phyloP scores from a whole-genome alignment of 331 rosid species.

The Stylosanthes scabra region DNA sequence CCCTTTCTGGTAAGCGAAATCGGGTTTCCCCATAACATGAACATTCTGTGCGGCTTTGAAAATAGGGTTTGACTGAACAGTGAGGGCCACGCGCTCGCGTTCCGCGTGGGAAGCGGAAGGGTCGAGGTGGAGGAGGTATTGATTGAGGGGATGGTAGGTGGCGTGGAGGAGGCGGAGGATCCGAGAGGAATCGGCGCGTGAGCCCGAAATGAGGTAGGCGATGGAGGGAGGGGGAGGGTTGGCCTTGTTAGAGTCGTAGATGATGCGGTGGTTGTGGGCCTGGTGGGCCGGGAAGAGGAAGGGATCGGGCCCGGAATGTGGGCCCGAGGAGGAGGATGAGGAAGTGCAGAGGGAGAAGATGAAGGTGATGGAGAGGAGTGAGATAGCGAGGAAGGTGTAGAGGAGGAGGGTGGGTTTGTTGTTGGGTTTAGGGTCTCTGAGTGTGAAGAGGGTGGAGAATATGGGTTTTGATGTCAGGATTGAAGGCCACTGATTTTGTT shows the following conservation, averaged over 20 bases:
- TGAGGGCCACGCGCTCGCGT: constrained; percentile 66
- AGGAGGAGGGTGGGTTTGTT: constrained; percentile 56
- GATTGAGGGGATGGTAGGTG: constrained; percentile 76
- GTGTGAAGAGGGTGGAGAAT: neutral
- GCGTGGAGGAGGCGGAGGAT: constrained; percentile 72
- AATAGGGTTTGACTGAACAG: constrained; percentile 59
- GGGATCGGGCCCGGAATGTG: constrained; percentile 60
- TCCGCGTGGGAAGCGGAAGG: constrained; percentile 68
- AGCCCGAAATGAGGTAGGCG: constrained; percentile 81
- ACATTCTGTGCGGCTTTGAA: constrained; percentile 86
- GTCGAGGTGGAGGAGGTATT: constrained; percentile 86
- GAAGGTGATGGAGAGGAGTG: constrained; percentile 58
- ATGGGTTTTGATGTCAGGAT: constrained; percentile 27
- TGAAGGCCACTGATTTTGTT: constrained; percentile 11
- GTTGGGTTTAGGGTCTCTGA: constrained; percentile 53
- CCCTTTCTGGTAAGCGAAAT: constrained; percentile 67
- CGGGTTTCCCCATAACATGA: constrained; percentile 80
- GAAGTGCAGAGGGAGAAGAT: constrained; percentile 51
- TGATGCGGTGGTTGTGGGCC: constrained; percentile 41
- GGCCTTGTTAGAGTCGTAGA: constrained; percentile 43
- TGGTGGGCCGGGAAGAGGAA: constrained; percentile 68
- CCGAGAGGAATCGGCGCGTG: constrained; percentile 62
- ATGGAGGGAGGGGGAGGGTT: constrained; percentile 65
- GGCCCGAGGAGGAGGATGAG: constrained; percentile 29
- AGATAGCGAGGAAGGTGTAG: constrained; percentile 55